phyloP scores from a whole-genome alignment of 768 basidiomycete genomes.

The Termitomyces sp. region DNA sequence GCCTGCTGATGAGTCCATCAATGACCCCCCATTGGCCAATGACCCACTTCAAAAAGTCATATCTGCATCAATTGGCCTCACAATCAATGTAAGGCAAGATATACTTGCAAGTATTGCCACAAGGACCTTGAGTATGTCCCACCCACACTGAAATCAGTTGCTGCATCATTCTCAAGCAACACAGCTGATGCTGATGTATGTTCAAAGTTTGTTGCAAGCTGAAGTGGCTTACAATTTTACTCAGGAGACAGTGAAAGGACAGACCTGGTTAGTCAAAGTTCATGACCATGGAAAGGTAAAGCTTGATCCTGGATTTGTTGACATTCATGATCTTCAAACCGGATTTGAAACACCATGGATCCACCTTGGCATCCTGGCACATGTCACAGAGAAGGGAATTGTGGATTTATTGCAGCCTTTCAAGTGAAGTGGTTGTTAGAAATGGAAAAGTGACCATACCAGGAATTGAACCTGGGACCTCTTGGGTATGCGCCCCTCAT shows the following conservation, averaged over 20 bases:
- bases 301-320: constrained; percentile 61
- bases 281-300: constrained; percentile 58
- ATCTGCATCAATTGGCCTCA: constrained; percentile 28
- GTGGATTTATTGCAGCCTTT: constrained; percentile 39
- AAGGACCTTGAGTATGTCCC: constrained; percentile 22
- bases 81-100: constrained; percentile 25
- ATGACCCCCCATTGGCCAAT: too few relatives aligned
- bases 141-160: background rate
- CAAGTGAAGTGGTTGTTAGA: too few relatives aligned
- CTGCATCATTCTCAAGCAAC: background rate
- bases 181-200: background rate
- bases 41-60: constrained; percentile 8
- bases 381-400: constrained; percentile 34
- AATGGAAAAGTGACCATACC: too few relatives aligned
- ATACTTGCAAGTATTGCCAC: too few relatives aligned
- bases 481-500: too few relatives aligned
- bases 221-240: background rate
- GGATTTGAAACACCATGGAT: constrained; percentile 71
- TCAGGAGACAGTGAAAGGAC: constrained; percentile 2
- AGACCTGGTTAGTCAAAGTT: constrained; percentile 30
- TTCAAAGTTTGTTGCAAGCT: background rate
- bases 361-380: constrained; percentile 44
- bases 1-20: background rate
- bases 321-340: constrained; percentile 53
- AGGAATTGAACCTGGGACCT: too few relatives aligned